phyloP scores from a whole-genome alignment of 495 filamentous ascomycete species.

The Xylaria palmicola region DNA sequence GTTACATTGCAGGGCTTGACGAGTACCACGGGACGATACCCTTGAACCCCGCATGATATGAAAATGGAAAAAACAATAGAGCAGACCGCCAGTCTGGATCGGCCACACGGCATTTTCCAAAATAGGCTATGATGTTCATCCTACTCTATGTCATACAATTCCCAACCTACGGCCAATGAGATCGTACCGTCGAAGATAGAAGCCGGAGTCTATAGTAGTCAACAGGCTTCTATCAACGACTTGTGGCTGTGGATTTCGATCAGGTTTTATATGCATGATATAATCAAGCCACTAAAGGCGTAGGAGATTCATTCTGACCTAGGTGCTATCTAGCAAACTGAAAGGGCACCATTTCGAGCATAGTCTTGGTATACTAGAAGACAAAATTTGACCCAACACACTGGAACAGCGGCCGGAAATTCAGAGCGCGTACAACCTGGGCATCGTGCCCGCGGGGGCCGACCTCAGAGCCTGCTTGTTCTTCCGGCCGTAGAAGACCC shows the following conservation, averaged over 20 bases:
- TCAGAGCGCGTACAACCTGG: conserved; percentile 29
- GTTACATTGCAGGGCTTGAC: neutral
- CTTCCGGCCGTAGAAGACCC: conserved; percentile 40
- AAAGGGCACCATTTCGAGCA: neutral
- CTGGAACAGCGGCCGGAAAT: neutral
- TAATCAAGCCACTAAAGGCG: neutral
- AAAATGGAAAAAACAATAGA: too few species aligned
- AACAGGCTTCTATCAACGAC: neutral
- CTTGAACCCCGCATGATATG: too few species aligned
- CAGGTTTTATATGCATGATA: neutral
- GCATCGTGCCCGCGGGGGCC: conserved; percentile 20
- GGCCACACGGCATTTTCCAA: neutral
- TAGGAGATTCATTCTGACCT: neutral
- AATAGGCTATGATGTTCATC: neutral
- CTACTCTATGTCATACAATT: neutral
- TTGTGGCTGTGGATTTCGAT: neutral
- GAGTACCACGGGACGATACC: neutral
- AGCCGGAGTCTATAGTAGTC: neutral
- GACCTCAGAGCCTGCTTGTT: conserved; percentile 36
- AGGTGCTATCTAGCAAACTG: neutral
- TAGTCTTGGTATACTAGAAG: neutral
- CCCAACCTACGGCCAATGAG: neutral
- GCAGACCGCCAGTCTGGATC: too few species aligned
- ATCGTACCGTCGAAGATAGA: neutral
- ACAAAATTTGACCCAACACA: neutral